Conservation (phyloP, 2,329 filamentous ascomycete species). For the Paraphaeosphaeria sporulosa region DNA sequence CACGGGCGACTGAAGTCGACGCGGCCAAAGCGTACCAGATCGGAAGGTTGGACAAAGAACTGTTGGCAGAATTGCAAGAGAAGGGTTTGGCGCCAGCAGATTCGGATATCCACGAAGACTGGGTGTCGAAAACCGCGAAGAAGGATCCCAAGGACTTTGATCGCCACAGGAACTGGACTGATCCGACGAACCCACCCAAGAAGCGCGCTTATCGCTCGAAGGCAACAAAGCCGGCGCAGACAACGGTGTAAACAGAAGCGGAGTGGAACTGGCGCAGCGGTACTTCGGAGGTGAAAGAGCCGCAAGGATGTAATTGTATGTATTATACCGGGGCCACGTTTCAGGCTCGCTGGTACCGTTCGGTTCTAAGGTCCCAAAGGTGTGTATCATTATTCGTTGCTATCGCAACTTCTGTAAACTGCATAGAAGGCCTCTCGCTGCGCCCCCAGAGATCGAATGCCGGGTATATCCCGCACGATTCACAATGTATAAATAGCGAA, state of each 20-base stretch:
- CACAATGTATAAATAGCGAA: neutral
- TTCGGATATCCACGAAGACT: constrained; percentile 22
- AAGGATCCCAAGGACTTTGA: constrained; percentile 6
- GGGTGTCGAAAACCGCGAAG: constrained; percentile 14
- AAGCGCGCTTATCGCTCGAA: neutral
- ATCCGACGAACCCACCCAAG: neutral
- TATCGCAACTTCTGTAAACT: neutral
- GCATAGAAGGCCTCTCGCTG: neutral
- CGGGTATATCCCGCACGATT: neutral
- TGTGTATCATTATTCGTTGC: neutral
- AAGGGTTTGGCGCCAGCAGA: constrained; percentile 21
- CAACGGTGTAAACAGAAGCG: neutral
- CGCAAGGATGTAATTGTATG: neutral
- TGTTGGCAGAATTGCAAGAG: constrained; percentile 26
- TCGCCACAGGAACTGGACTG: neutral
- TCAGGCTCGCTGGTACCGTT: neutral
- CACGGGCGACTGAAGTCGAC: constrained; percentile 10
- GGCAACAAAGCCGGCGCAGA: too few species aligned
- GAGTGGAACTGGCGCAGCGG: neutral
- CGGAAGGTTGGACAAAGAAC: constrained; percentile 19
- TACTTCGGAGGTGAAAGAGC: neutral
- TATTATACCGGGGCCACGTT: neutral
- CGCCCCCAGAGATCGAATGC: neutral
- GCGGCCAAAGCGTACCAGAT: constrained; percentile 25
- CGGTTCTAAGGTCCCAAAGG: neutral